These are phyloP conservation scores for Kwoniella mangroviensis DNA, from an alignment of 768 basidiomycete species.

Conservation along the genomic window DNA sequence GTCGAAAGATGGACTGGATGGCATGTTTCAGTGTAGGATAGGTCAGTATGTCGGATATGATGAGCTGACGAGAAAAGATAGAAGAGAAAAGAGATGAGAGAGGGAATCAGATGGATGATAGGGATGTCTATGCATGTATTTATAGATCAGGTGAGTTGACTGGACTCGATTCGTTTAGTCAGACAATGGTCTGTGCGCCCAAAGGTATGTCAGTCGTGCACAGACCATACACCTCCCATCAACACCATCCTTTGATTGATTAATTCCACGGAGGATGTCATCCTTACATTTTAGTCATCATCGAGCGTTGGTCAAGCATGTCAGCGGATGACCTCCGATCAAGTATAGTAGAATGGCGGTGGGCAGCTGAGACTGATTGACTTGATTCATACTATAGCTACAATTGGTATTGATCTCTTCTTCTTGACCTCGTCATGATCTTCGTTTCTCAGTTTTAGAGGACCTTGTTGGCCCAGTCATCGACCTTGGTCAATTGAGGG, in stretches of 20 bases:
- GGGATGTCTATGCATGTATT: neutral
- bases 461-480: constrained; percentile 61
- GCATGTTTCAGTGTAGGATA: neutral
- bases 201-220: too few relatives aligned
- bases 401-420: neutral
- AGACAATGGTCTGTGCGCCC: neutral
- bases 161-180: neutral
- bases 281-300: too few relatives aligned
- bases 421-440: neutral
- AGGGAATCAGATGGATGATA: neutral
- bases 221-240: too few relatives aligned
- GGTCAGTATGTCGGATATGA: neutral
- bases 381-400: neutral
- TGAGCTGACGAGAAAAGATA: neutral
- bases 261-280: too few relatives aligned
- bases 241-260: too few relatives aligned
- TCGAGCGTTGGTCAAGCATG: too few relatives aligned
- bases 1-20: neutral
- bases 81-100: neutral
- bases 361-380: neutral
- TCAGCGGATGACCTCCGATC: too few relatives aligned
- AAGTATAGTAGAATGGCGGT: too few relatives aligned
- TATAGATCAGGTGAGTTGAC: neutral
- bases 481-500: constrained; percentile 65
- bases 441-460: constrained; percentile 12